Conservation (phyloP, 2,329 filamentous ascomycete species). For the Xylaria sp. region DNA sequence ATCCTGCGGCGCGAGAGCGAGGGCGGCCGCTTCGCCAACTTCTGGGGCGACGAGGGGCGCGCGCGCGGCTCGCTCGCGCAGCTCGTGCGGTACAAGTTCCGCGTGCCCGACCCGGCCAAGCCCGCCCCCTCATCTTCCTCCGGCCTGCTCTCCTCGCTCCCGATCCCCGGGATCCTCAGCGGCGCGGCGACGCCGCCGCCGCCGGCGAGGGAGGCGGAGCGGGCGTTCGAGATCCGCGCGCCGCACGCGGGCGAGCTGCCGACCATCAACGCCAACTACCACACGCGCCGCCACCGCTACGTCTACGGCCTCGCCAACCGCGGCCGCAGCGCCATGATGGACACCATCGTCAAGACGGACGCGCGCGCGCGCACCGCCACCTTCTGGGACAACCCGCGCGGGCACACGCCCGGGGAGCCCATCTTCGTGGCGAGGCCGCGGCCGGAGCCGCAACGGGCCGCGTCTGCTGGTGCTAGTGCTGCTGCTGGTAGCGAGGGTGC, state of each 20-base stretch:
- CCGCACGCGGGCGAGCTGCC: conserved; percentile 66
- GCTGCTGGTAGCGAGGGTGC: no score
- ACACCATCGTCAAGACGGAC: conserved; percentile 69
- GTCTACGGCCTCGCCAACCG: conserved; percentile 61
- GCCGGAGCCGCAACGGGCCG: conserved; percentile 42
- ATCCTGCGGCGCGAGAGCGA: conserved; percentile 58
- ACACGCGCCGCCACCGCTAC: conserved; percentile 59
- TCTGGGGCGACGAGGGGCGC: conserved; percentile 46
- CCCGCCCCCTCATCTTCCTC: no score
- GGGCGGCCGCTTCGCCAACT: conserved; percentile 49
- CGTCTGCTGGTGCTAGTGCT: no score
- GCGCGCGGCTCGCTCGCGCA: conserved; percentile 41
- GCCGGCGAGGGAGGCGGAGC: conserved; percentile 12
- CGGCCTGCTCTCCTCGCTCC: no score
- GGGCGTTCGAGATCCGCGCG: conserved; percentile 50
- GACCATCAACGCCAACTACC: conserved; percentile 62
- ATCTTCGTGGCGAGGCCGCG: conserved; percentile 63
- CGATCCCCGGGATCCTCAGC: no score
- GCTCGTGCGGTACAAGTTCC: conserved; percentile 50
- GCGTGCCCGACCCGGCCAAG: conserved; percentile 35
- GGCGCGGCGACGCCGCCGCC: neutral
- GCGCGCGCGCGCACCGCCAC: conserved; percentile 52
- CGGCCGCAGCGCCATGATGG: conserved; percentile 62
- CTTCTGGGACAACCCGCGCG: conserved; percentile 59
- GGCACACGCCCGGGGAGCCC: conserved; percentile 69